A percentile compares a stretch with the other conserved stretches of the same genome.
Evolutionary conservation across 2,329 filamentous ascomycete species (phyloP).

Genomic region (Pyrenophora tritici-repentis): DNA sequence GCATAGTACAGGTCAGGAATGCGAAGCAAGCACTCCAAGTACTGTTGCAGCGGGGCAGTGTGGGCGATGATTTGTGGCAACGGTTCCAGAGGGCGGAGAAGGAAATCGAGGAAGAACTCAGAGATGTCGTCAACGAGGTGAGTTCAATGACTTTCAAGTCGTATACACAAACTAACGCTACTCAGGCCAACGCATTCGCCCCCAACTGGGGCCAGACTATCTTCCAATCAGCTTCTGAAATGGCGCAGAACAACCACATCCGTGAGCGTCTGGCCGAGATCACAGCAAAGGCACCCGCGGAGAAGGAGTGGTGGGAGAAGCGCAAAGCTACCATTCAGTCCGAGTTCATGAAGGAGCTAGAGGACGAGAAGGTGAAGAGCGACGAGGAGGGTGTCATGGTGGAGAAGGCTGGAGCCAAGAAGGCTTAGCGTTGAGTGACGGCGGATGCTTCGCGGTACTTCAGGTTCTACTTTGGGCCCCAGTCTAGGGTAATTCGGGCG

Average conservation of each 20-base stretch:
- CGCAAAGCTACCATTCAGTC: slow-evolving; percentile 73
- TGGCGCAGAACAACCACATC: slow-evolving; percentile 80
- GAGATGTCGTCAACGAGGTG: slow-evolving; percentile 93
- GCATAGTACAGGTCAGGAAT: slow-evolving; percentile 84
- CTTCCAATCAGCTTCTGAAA: slow-evolving; percentile 97
- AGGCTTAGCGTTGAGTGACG: neutral
- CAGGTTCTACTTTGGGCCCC: neutral
- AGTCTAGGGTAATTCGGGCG: neutral
- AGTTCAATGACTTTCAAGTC: slow-evolving; percentile 25
- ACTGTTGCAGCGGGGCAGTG: slow-evolving; percentile 84
- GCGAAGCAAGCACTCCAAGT: slow-evolving; percentile 86
- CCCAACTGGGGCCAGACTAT: slow-evolving; percentile 92
- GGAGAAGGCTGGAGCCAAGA: slow-evolving; percentile 7
- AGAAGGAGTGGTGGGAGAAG: slow-evolving; percentile 93
- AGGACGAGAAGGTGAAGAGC: slow-evolving; percentile 56
- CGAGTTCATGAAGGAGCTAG: slow-evolving; percentile 84
- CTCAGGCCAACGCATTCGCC: slow-evolving; percentile 84
- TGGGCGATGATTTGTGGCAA: slow-evolving; percentile 96
- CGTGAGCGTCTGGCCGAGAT: slow-evolving; percentile 77
- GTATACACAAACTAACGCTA: slow-evolving; percentile 7
- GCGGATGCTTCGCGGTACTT: neutral
- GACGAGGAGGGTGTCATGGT: slow-evolving; percentile 27
- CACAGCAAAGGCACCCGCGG: slow-evolving; percentile 69
- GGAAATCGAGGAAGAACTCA: slow-evolving; percentile 94
- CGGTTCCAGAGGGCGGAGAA: slow-evolving; percentile 90